Evolutionary conservation across 495 filamentous ascomycete species (phyloP), one percentile per base, ranked within the genome.

Genomic region (Aspergillus coremiiformis): DNA sequence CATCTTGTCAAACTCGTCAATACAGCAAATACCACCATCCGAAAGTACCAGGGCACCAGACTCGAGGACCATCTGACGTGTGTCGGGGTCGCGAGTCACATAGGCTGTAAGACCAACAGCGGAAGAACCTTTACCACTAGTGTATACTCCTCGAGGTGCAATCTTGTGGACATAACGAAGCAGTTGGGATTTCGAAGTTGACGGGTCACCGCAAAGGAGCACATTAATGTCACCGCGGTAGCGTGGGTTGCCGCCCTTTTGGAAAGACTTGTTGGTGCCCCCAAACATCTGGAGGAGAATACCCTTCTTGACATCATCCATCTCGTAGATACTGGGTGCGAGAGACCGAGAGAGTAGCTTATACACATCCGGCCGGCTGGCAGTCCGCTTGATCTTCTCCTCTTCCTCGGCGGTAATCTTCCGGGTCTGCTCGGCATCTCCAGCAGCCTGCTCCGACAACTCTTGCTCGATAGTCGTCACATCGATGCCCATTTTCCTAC

Each of bases 1-100:
- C 93, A 98, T 98, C 69, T 98, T 98, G 75, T 98, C 93, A 58
- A 98, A 98, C 67, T 98, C 93, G 60, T 98, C 93, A 66, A 98
- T 98, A 65, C 93, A 98, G 77, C 93, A 98, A 51, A 96, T 86
- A 65, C 93, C 94, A 23, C 93, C 93, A 64, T 98, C 93, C 1
- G 90, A 95, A 43, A 98, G 76, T 37, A 98, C 93, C 26, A 98
- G 78, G 11, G 93, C 93, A 62, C 93, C 93, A 12, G 92, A 96
- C 59, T 98, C 93, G 49, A 98, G 89, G 1, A 98, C 93, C 29
- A 97, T 80, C 66, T 97, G 92, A 15, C 89, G 81, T 12, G 94
- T 93, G 67, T 97, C 93, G 0, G 88, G 89, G 59, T 98, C 93
- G 39, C 93, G 87, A 23, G 90, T 98, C 30, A 98, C 85, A 54